Percentiles rank a stretch among this genome's conserved stretches.
These are phyloP conservation scores for Nakaseomyces delphensis DNA, from an alignment of 1,139 yeast species.

Conservation along the genomic window DNA sequence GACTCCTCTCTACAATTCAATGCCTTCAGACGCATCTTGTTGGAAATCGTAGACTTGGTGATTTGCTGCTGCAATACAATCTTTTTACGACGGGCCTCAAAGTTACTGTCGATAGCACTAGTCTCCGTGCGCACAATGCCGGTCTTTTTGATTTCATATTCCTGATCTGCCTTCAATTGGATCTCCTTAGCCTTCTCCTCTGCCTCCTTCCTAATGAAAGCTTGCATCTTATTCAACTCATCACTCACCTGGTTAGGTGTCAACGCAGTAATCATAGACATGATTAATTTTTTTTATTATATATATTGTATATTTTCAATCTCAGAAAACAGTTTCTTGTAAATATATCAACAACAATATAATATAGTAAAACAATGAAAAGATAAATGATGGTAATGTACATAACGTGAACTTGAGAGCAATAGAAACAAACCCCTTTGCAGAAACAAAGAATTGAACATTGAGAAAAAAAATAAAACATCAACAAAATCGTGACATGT, in stretches of 20 bases:
- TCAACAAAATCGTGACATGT: neutral
- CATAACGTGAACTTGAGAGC: no score
- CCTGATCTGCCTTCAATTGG: constrained; percentile 92
- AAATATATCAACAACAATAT: neutral
- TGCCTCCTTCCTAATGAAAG: constrained; percentile 97
- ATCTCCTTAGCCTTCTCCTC: constrained; percentile 98
- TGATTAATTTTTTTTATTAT: neutral
- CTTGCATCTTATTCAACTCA: constrained; percentile 96
- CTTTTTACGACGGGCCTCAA: constrained; percentile 80
- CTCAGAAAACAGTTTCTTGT: no score
- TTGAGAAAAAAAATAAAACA: no score
- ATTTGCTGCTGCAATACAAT: constrained; percentile 91
- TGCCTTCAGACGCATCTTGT: constrained; percentile 87
- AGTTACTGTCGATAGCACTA: constrained; percentile 73
- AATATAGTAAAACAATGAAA: no score
- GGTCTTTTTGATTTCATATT: constrained; percentile 95
- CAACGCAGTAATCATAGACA: constrained; percentile 28
- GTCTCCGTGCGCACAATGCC: constrained; percentile 88
- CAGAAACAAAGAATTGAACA: neutral
- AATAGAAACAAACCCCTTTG: no score
- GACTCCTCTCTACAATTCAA: constrained; percentile 81
- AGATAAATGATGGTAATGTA: no score
- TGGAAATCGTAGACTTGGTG: constrained; percentile 87
- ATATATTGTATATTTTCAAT: no score
- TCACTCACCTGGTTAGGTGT: constrained; percentile 63